Evolutionary conservation across 208 protist genomes (phyloP).

Genomic region (Novymonas esmeraldas): DNA sequence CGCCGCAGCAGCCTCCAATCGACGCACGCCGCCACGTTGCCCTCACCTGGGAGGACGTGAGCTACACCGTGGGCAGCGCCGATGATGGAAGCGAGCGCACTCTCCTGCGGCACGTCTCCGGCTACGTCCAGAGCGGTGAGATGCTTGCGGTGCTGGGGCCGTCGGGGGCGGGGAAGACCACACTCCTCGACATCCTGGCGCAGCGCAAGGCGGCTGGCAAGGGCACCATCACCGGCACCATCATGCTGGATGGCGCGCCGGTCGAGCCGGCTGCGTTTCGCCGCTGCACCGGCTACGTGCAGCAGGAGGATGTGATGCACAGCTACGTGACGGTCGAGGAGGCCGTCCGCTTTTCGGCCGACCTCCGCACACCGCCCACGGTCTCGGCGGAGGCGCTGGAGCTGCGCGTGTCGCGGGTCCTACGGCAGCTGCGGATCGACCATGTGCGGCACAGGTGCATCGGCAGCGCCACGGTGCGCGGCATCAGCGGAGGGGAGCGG

Average conservation of each 20-base stretch:
- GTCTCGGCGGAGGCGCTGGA: slow-evolving; percentile 24
- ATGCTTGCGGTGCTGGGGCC: slow-evolving; percentile 79
- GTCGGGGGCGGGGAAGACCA: slow-evolving; percentile 82
- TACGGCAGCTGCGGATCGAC: slow-evolving; percentile 55
- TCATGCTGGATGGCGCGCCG: slow-evolving; percentile 52
- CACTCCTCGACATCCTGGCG: slow-evolving; percentile 78
- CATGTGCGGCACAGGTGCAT: slow-evolving; percentile 48
- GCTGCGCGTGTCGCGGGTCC: slow-evolving; percentile 16
- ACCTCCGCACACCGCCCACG: slow-evolving; percentile 50
- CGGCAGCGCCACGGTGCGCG: slow-evolving; percentile 49
- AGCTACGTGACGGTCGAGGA: slow-evolving; percentile 74
- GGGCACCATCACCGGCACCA: slow-evolving; percentile 37
- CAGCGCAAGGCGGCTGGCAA: slow-evolving; percentile 25
- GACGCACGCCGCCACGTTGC: slow-evolving; percentile 12
- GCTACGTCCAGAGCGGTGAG: slow-evolving; percentile 57
- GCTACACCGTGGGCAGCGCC: slow-evolving; percentile 31
- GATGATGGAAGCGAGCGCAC: slow-evolving; percentile 16
- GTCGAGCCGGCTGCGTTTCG: slow-evolving; percentile 35
- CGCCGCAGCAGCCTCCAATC: background rate
- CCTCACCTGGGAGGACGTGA: slow-evolving; percentile 60
- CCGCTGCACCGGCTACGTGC: slow-evolving; percentile 68
- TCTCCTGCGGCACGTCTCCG: slow-evolving; percentile 59
- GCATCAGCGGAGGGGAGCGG: slow-evolving; percentile 76
- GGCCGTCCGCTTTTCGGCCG: slow-evolving; percentile 65
- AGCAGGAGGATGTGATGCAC: slow-evolving; percentile 81